Evolutionary conservation across 495 filamentous ascomycete genomes (phyloP).

Genomic region (Podospora didyma): DNA sequence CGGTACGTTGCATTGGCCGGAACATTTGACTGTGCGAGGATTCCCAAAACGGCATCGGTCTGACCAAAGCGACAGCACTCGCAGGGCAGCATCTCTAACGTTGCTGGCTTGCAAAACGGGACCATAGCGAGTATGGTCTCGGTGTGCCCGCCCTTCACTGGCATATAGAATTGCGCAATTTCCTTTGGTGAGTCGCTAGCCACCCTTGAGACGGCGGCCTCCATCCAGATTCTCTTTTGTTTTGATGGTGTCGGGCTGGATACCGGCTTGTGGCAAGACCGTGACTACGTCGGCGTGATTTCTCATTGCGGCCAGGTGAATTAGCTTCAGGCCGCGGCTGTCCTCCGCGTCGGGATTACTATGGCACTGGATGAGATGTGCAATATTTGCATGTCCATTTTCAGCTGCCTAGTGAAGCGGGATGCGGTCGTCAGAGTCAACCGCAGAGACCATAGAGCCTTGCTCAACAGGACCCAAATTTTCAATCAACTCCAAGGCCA

Average conservation of each 20-base stretch:
- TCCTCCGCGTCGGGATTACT: background rate
- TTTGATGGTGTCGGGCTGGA: constrained; percentile 24
- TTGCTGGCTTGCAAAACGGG: too few relatives aligned
- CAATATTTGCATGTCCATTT: background rate
- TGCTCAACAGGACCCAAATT: too few relatives aligned
- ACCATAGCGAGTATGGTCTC: constrained; percentile 18
- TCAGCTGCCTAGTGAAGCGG: background rate
- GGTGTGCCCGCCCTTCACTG: constrained; percentile 9
- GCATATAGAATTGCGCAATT: constrained; percentile 19
- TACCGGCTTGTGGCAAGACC: constrained; percentile 23
- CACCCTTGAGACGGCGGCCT: background rate
- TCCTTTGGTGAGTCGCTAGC: constrained; percentile 5
- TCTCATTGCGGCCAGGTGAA: constrained; percentile 20
- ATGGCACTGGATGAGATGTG: background rate
- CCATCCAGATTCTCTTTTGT: constrained; percentile 12
- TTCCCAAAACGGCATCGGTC: too few relatives aligned
- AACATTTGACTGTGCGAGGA: too few relatives aligned
- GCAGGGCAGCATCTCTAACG: too few relatives aligned
- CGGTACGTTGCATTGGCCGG: too few relatives aligned
- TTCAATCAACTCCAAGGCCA: constrained; percentile 4
- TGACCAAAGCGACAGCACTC: too few relatives aligned
- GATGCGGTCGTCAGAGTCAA: background rate
- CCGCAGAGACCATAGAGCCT: constrained; percentile 3
- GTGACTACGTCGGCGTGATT: constrained; percentile 11
- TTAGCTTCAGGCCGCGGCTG: constrained; percentile 15